A percentile compares a stretch with the other conserved stretches of the same genome.
These are phyloP conservation scores for Wickerhamiella qilinensis DNA, from an alignment of 805 yeast genomes.

Conservation along the genomic window DNA sequence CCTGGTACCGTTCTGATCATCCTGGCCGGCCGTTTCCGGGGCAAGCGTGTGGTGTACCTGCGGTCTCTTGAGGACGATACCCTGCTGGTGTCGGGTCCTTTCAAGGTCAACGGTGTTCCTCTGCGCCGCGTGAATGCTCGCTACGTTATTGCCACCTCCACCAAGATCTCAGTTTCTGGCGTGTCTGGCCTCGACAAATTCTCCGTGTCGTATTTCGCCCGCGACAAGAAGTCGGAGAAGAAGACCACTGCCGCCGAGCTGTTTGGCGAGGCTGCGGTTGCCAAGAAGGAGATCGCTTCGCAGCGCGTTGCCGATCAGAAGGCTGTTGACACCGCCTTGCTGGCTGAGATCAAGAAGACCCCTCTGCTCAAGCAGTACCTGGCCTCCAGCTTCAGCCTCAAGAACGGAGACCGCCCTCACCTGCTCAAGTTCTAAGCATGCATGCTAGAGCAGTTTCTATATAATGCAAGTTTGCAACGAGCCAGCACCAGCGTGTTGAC, in stretches of 20 bases:
- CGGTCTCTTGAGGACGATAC: conserved; percentile 97
- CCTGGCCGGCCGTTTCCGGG: conserved; percentile 99
- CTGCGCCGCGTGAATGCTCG: conserved; percentile 97
- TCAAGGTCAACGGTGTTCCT: conserved; percentile 99
- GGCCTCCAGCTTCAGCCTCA: conserved; percentile 88
- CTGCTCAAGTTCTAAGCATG: conserved; percentile 74
- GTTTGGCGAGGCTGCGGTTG: conserved; percentile 62
- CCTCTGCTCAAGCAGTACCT: conserved; percentile 95
- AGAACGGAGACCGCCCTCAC: conserved; percentile 98
- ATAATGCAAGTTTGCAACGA: background rate
- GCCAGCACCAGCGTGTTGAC: background rate
- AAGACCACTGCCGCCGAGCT: conserved; percentile 73
- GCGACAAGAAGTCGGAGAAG: conserved; percentile 74
- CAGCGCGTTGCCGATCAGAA: conserved; percentile 96
- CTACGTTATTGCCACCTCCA: conserved; percentile 97
- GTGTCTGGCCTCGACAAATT: conserved; percentile 72
- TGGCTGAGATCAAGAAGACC: conserved; percentile 91
- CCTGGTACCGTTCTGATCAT: conserved; percentile 97
- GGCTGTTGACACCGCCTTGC: conserved; percentile 79
- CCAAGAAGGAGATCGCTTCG: conserved; percentile 77
- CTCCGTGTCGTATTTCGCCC: conserved; percentile 89
- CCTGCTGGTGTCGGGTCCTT: conserved; percentile 93
- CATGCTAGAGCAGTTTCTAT: background rate
- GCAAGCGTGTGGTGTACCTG: conserved; percentile 97
- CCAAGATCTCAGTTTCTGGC: conserved; percentile 64